Base-by-base conservation (phyloP, 164 flowering plant species). In the Amborella trichopoda region DNA sequence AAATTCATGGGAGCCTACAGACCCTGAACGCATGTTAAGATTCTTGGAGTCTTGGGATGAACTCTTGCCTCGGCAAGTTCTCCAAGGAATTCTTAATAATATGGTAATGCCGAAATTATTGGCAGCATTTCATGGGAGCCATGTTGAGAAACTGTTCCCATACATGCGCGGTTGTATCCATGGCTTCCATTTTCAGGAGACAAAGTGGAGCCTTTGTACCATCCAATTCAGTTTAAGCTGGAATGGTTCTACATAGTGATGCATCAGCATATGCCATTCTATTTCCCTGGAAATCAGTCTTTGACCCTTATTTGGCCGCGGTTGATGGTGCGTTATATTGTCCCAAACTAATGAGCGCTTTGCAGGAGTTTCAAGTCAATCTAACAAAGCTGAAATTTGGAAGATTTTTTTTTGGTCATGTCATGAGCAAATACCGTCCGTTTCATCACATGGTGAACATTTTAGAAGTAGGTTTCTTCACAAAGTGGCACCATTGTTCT, bases 121-220 rank as follows among this genome's bases (percentile, higher is more conserved):
- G 22, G 60, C 56, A 44, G 98, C 96, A 21, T 91, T 91, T 63
- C 70, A 4, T 91, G 98, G 98, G 82, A 84, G 23, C 96, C 98
- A 1, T 77, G 73, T 18, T 59, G 80, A 14, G 98, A 91, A 59
- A 76, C 81, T 18, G 78, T 87, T 23, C 76, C 98, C 0, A 87
- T 91, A 27, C 98, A 91, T 60, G 60, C 61, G 0, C 87, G 98
- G 98, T 69, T 87, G 51, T 96, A 87, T 64, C 98, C 95, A 16
- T 86, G 98, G 98, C 60, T 91, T 26, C 96, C 88, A 0, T 41
- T 67, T 52, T 54, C 87, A 55, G 87, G 96, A 4, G 78, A 64
- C 38, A 87, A 68, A 53, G 48, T 91, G 69, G 98, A 87, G 59
- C 54, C 44, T 23, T 54, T 81, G 52, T 87, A 80, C 58, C 77